These are phyloP conservation scores for Geum urbanum DNA, from an alignment of 306 rosid genomes.

Conservation along the genomic window DNA sequence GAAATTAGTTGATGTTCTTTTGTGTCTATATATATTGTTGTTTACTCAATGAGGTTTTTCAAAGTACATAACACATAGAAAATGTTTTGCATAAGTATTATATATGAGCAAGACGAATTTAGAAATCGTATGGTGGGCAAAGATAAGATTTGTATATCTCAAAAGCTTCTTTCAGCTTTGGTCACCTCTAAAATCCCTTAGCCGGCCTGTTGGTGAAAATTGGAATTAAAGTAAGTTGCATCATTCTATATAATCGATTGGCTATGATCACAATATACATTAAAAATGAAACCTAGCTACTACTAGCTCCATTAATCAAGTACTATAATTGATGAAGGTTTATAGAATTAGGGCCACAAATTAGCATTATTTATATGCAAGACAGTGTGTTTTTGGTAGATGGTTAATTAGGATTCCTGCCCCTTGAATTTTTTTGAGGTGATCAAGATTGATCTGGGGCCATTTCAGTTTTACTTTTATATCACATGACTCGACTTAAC, in stretches of 20 bases:
- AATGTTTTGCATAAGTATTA: neutral
- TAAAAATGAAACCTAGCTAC: neutral
- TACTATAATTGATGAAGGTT: neutral
- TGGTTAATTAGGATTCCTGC: neutral
- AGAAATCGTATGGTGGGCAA: neutral
- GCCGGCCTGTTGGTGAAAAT: neutral
- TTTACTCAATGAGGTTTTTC: neutral
- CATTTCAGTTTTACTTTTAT: neutral
- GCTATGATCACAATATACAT: constrained; percentile 6
- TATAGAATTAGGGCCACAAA: constrained; percentile 13
- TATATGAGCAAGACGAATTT: neutral
- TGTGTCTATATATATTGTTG: neutral
- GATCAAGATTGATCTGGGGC: neutral
- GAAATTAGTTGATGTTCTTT: neutral
- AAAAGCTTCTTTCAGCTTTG: constrained; percentile 12
- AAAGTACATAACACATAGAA: neutral
- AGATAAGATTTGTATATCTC: neutral
- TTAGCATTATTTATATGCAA: neutral
- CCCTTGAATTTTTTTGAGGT: neutral
- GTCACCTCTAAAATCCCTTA: constrained; percentile 4
- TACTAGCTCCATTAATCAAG: constrained; percentile 3
- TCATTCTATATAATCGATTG: constrained; percentile 14
- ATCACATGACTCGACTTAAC: neutral
- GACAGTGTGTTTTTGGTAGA: neutral
- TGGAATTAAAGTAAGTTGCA: neutral